Conservation (phyloP, 164 flowering plant genomes). For the Warburgia ugandensis region DNA sequence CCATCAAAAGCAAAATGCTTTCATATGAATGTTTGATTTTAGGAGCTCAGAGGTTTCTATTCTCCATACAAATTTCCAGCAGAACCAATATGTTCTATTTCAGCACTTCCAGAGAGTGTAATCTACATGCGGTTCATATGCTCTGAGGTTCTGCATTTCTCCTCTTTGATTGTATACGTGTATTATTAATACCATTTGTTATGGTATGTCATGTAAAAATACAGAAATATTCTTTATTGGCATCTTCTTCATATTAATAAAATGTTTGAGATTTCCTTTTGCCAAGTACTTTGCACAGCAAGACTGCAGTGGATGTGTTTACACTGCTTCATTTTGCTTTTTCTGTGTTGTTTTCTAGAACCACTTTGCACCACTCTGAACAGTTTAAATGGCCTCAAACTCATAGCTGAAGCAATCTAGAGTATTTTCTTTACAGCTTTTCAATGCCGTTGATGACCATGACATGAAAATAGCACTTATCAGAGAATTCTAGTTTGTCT, state of each 20-base stretch:
- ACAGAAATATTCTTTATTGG: neutral
- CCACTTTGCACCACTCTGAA: too few relatives aligned
- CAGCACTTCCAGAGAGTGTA: conserved; percentile 1
- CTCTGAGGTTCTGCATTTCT: neutral
- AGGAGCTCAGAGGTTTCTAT: conserved; percentile 4
- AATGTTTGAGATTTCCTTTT: neutral
- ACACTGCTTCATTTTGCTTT: too few relatives aligned
- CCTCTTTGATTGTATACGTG: conserved; percentile 1
- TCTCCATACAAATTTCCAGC: conserved; percentile 4
- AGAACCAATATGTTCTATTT: conserved; percentile 1
- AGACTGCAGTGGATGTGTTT: too few relatives aligned
- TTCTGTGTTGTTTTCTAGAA: too few relatives aligned
- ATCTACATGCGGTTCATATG: too few relatives aligned
- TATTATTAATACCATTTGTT: conserved; percentile 6
- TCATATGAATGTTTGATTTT: neutral
- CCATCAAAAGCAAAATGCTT: too few relatives aligned
- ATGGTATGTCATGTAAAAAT: conserved; percentile 10
- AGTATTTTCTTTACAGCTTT: too few relatives aligned
- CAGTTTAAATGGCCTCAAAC: too few relatives aligned
- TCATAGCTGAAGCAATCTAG: too few relatives aligned
- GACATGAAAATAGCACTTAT: too few relatives aligned
- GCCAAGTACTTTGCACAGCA: neutral
- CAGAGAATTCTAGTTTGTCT: too few relatives aligned
- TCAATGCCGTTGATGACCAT: too few relatives aligned
- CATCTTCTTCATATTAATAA: conserved; percentile 5